phyloP scores from a whole-genome alignment of 495 filamentous ascomycete species.

The Annulohypoxylon maeteangense region DNA sequence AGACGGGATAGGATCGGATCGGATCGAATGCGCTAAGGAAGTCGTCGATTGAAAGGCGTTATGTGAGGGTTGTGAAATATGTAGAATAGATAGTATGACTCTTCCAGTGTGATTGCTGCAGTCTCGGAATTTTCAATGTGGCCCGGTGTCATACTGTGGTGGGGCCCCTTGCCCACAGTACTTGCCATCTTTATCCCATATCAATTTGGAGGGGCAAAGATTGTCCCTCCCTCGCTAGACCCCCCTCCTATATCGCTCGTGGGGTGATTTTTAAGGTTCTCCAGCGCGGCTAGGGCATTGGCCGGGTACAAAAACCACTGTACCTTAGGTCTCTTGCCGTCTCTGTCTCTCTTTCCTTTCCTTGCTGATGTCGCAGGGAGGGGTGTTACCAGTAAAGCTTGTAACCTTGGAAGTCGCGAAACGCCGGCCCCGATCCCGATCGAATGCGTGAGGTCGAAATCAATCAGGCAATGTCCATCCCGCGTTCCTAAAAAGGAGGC shows the following conservation, averaged over 20 bases:
- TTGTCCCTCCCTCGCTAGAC: constrained; percentile 1
- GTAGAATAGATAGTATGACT: constrained; percentile 16
- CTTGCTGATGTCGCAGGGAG: background rate
- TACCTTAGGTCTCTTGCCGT: background rate
- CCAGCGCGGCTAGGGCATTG: constrained; percentile 7
- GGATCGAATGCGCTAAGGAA: background rate
- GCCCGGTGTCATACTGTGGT: constrained; percentile 7
- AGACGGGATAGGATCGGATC: background rate
- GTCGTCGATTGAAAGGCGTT: background rate
- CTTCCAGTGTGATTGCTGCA: constrained; percentile 15
- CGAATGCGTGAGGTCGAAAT: constrained; percentile 27
- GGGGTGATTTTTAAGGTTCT: constrained; percentile 4
- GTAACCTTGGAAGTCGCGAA: background rate
- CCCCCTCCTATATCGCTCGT: constrained; percentile 28
- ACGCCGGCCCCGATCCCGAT: constrained; percentile 15
- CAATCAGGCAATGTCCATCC: constrained; percentile 13
- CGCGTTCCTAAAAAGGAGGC: constrained; percentile 2
- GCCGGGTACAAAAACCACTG: constrained; percentile 1
- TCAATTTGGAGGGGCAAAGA: constrained; percentile 33
- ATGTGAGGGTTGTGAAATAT: background rate
- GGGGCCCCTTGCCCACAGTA: constrained; percentile 17
- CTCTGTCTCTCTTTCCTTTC: background rate
- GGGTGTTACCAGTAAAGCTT: constrained; percentile 26
- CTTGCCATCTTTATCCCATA: constrained; percentile 4
- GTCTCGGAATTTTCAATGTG: constrained; percentile 38